phyloP scores from a whole-genome alignment of 176 grass and related monocot species.

The Lolium multiflorum region DNA sequence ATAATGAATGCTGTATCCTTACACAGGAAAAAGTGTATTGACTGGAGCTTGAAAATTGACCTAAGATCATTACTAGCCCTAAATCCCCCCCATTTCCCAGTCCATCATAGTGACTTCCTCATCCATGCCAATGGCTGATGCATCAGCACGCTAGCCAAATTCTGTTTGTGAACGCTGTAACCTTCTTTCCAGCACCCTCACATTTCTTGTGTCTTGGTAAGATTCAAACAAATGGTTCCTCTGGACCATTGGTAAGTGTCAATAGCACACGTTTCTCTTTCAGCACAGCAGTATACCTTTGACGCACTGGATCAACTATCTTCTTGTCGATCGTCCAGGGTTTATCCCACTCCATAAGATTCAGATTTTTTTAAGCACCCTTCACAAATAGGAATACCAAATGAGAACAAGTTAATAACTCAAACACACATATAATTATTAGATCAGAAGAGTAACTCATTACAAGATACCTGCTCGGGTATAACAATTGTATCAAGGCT shows the following conservation, averaged over 20 bases:
- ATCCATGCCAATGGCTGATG: slow-evolving; percentile 59
- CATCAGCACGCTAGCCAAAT: slow-evolving; percentile 85
- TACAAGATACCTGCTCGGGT: neutral
- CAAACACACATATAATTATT: too few relatives aligned
- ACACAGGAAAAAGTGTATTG: neutral
- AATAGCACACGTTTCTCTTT: too few relatives aligned
- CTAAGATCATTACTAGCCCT: neutral
- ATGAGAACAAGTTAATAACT: too few relatives aligned
- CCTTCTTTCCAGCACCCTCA: slow-evolving; percentile 80
- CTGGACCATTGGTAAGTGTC: too few relatives aligned
- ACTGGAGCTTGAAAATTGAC: neutral
- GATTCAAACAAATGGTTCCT: too few relatives aligned
- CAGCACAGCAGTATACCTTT: too few relatives aligned
- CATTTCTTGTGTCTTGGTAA: slow-evolving; percentile 76
- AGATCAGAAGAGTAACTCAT: neutral
- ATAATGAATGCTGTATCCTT: neutral
- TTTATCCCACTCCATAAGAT: too few relatives aligned
- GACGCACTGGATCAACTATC: too few relatives aligned
- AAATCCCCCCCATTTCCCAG: slow-evolving; percentile 56
- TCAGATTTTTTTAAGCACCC: too few relatives aligned
- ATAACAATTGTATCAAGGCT: slow-evolving; percentile 53
- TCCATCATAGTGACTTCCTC: slow-evolving; percentile 95
- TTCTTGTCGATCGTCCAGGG: too few relatives aligned
- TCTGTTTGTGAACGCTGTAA: slow-evolving; percentile 79
- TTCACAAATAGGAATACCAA: neutral